Conservation (phyloP, 2,329 filamentous ascomycete genomes). For the Aspergillus sp. region DNA sequence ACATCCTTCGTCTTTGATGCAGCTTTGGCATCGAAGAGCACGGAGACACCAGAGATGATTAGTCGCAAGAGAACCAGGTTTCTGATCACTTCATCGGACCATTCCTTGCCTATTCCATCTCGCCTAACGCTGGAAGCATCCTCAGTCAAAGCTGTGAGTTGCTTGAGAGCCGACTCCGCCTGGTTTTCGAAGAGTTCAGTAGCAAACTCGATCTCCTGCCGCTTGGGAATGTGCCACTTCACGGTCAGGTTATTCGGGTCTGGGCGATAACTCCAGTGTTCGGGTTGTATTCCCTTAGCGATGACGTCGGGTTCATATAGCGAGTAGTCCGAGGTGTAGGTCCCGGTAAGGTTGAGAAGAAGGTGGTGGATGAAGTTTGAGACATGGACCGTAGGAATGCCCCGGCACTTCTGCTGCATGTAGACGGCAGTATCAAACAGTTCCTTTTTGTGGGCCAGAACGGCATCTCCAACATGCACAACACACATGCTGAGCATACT, state of each 20-base stretch:
- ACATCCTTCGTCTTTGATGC: constrained; percentile 56
- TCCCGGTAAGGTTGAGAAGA: constrained; percentile 88
- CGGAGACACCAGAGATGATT: constrained; percentile 86
- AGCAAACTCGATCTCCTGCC: constrained; percentile 82
- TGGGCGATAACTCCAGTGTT: constrained; percentile 82
- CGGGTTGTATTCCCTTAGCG: constrained; percentile 67
- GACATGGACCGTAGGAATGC: constrained; percentile 90
- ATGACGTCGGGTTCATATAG: constrained; percentile 80
- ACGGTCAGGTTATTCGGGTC: constrained; percentile 75
- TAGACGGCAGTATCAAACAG: constrained; percentile 88
- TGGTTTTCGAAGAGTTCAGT: constrained; percentile 86
- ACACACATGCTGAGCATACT: constrained; percentile 98
- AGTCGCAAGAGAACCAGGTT: constrained; percentile 84
- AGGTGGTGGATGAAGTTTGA: constrained; percentile 98
- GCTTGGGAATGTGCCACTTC: constrained; percentile 83
- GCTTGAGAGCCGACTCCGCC: constrained; percentile 70
- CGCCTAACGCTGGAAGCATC: constrained; percentile 79
- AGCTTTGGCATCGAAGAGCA: constrained; percentile 79
- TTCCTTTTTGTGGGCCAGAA: constrained; percentile 84
- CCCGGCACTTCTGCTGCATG: constrained; percentile 95
- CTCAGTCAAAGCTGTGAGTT: constrained; percentile 76
- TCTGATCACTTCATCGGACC: constrained; percentile 94
- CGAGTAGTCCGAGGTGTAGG: constrained; percentile 85
- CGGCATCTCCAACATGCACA: constrained; percentile 88
- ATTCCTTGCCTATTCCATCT: constrained; percentile 95